A percentile compares a stretch with the other conserved stretches of the same genome.
phyloP scores from a whole-genome alignment of 116 monocot genomes.

The Papilionanthe hybrid region DNA sequence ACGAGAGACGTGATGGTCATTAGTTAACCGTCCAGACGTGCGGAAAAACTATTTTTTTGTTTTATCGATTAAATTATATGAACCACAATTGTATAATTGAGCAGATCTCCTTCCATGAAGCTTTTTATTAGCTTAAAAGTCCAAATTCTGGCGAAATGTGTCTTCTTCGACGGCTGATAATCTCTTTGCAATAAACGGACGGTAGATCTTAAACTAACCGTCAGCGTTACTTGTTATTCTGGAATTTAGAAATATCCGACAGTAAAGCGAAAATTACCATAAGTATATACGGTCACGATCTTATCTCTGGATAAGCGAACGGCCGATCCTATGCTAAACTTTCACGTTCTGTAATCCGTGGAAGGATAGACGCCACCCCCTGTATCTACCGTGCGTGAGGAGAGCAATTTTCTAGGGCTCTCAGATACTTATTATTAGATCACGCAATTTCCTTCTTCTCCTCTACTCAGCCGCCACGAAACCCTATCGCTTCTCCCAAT shows the following conservation, averaged over 20 bases:
- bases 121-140: too few relatives aligned
- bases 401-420: neutral
- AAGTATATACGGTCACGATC: neutral
- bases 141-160: too few relatives aligned
- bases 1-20: too few relatives aligned
- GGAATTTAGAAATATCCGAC: too few relatives aligned
- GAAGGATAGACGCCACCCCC: neutral
- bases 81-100: too few relatives aligned
- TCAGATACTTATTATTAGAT: too few relatives aligned
- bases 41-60: too few relatives aligned
- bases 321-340: neutral
- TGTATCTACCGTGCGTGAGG: neutral
- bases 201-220: neutral
- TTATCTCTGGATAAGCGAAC: neutral
- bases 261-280: neutral
- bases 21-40: too few relatives aligned
- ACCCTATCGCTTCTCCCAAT: neutral
- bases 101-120: too few relatives aligned
- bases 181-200: neutral
- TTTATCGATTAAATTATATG: too few relatives aligned
- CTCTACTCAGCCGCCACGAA: neutral
- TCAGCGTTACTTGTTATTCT: neutral
- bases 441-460: neutral
- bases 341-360: neutral
- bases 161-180: too few relatives aligned